Conservation (phyloP, 2,329 filamentous ascomycete genomes). For the Verticillium alfalfae region DNA sequence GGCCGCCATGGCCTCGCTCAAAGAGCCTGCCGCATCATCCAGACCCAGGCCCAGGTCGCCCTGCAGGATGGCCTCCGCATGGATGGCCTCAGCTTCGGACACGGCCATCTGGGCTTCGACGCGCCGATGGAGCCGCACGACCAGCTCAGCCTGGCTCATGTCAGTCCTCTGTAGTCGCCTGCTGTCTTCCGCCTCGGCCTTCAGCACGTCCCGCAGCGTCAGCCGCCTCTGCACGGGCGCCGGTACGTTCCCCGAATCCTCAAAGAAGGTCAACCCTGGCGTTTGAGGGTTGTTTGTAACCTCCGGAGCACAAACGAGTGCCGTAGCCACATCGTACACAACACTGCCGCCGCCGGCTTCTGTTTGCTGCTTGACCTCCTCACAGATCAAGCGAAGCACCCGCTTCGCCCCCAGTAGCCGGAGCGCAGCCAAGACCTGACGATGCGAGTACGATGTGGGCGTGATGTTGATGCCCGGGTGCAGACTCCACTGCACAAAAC, state of each 20-base stretch:
- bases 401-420: conserved; percentile 57
- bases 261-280: conserved; percentile 21
- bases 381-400: conserved; percentile 56
- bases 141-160: conserved; percentile 50
- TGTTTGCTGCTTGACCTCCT: conserved; percentile 61
- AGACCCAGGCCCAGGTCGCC: conserved; percentile 34
- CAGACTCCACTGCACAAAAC: conserved; percentile 62
- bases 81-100: conserved; percentile 24
- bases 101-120: conserved; percentile 60
- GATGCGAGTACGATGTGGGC: conserved; percentile 66
- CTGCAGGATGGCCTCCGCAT: conserved; percentile 34
- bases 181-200: conserved; percentile 52
- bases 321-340: conserved; percentile 63
- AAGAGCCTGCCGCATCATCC: conserved; percentile 19
- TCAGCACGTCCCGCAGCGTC: conserved; percentile 56
- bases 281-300: conserved; percentile 36
- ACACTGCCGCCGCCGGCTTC: conserved; percentile 53
- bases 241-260: conserved; percentile 27
- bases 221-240: conserved; percentile 38
- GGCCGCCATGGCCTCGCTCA: conserved; percentile 37
- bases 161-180: conserved; percentile 52
- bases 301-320: conserved; percentile 64
- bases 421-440: conserved; percentile 57
- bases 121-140: conserved; percentile 56
- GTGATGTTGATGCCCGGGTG: conserved; percentile 48